Conservation (phyloP, 768 basidiomycete species). For the Boletellus emodensis region DNA sequence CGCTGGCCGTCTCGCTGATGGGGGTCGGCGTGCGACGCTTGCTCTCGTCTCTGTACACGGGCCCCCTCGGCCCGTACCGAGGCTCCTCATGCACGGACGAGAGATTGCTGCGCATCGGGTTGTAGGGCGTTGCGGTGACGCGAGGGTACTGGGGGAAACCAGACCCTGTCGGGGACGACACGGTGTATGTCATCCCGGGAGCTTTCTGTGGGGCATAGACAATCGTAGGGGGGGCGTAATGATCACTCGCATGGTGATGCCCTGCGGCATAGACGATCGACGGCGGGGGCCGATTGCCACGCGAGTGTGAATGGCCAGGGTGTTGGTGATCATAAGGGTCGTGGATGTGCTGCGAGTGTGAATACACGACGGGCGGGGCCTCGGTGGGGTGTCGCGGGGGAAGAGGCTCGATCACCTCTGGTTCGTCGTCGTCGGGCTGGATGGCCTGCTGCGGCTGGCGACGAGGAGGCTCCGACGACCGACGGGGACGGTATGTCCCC, state of each 20-base stretch:
- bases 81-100: constrained; percentile 38
- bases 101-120: constrained; percentile 35
- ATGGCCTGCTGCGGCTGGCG: constrained; percentile 17
- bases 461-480: constrained; percentile 28
- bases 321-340: constrained; percentile 31
- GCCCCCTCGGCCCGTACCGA: constrained; percentile 27
- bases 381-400: constrained; percentile 27
- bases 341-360: constrained; percentile 40
- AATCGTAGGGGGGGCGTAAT: constrained; percentile 59
- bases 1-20: constrained; percentile 39
- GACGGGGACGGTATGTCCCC: constrained; percentile 30
- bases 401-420: constrained; percentile 33
- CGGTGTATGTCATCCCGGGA: constrained; percentile 67
- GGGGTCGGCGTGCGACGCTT: constrained; percentile 35
- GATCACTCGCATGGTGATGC: constrained; percentile 39
- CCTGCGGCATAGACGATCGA: constrained; percentile 59
- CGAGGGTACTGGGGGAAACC: constrained; percentile 38
- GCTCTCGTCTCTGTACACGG: constrained; percentile 28
- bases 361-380: constrained; percentile 30
- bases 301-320: constrained; percentile 35
- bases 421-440: constrained; percentile 22
- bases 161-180: constrained; percentile 51
- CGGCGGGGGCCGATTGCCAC: constrained; percentile 41
- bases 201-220: constrained; percentile 51
- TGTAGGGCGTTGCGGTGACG: constrained; percentile 40